phyloP scores from a whole-genome alignment of 345 rosid species.

The Moringa oleifera region DNA sequence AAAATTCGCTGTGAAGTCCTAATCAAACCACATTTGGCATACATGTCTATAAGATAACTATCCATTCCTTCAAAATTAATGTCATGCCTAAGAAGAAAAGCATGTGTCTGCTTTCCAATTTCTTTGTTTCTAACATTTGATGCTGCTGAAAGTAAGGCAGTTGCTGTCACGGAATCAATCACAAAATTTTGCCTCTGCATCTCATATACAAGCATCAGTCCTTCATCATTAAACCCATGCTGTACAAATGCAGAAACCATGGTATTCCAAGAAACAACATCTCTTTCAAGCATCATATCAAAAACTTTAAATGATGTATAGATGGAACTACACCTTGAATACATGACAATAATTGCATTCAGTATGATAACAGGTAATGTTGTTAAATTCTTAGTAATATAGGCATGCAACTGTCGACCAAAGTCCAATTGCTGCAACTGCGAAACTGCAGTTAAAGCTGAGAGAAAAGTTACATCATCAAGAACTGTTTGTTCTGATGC shows the following conservation, averaged over 20 bases:
- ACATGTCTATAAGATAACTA: slow-evolving; percentile 79
- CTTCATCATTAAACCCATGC: slow-evolving; percentile 81
- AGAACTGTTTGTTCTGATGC: slow-evolving; percentile 38
- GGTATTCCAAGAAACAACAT: slow-evolving; percentile 83
- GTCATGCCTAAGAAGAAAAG: slow-evolving; percentile 62
- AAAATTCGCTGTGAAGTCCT: slow-evolving; percentile 42
- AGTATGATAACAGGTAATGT: slow-evolving; percentile 40
- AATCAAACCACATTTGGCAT: slow-evolving; percentile 76
- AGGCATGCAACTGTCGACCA: slow-evolving; percentile 64
- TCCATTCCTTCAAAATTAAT: slow-evolving; percentile 70
- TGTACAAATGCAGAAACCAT: slow-evolving; percentile 80
- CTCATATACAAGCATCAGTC: slow-evolving; percentile 68
- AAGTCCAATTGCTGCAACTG: slow-evolving; percentile 54
- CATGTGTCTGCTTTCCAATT: slow-evolving; percentile 79
- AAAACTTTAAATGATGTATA: slow-evolving; percentile 58
- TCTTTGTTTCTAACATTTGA: slow-evolving; percentile 69
- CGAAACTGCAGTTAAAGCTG: slow-evolving; percentile 59
- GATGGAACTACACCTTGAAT: slow-evolving; percentile 71
- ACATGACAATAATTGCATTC: slow-evolving; percentile 70
- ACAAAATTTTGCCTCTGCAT: slow-evolving; percentile 75
- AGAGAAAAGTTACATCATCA: slow-evolving; percentile 66
- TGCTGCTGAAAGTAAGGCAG: slow-evolving; percentile 79
- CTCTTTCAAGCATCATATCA: slow-evolving; percentile 61
- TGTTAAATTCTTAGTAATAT: slow-evolving; percentile 46
- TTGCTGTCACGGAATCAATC: slow-evolving; percentile 64